phyloP scores from a whole-genome alignment of 345 rosid genomes.

The Boechera stricta region DNA sequence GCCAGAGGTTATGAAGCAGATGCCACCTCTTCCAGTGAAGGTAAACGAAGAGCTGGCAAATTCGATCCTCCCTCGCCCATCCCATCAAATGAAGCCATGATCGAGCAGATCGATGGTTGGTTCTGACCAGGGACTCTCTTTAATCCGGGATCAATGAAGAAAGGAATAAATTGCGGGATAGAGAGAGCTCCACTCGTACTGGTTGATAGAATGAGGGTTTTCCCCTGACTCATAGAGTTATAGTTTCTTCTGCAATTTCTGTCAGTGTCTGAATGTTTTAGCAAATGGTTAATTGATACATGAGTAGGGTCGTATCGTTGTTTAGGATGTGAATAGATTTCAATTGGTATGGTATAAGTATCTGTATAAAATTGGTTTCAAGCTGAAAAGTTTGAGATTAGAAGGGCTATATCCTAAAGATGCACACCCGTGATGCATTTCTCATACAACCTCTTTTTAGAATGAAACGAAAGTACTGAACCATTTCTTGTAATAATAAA shows the following conservation, averaged over 20 bases:
- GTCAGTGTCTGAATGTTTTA: slow-evolving; percentile 35
- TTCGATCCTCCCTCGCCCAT: slow-evolving; percentile 58
- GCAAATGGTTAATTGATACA: slow-evolving; percentile 42
- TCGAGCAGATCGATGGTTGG: slow-evolving; percentile 31
- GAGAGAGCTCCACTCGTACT: slow-evolving; percentile 33
- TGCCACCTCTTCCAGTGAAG: slow-evolving; percentile 87
- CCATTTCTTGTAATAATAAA: slow-evolving; percentile 29
- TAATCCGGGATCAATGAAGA: slow-evolving; percentile 25
- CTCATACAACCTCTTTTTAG: slow-evolving; percentile 1
- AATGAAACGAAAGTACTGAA: slow-evolving; percentile 24
- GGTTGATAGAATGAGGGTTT: slow-evolving; percentile 37
- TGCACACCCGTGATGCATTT: slow-evolving; percentile 18
- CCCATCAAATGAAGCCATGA: slow-evolving; percentile 64
- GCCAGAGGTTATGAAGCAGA: slow-evolving; percentile 89
- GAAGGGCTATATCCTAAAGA: background rate
- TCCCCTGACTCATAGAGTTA: slow-evolving; percentile 37
- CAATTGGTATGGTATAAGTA: slow-evolving; percentile 38
- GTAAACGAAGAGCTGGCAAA: slow-evolving; percentile 76
- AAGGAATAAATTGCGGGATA: slow-evolving; percentile 35
- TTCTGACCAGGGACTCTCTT: slow-evolving; percentile 39
- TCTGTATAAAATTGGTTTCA: slow-evolving; percentile 43
- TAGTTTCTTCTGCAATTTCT: slow-evolving; percentile 26
- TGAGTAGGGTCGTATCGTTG: slow-evolving; percentile 31
- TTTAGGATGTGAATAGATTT: slow-evolving; percentile 56
- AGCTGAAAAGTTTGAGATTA: slow-evolving; percentile 39